Conservation (phyloP, 768 basidiomycete species). For the Podaxis sp. region DNA sequence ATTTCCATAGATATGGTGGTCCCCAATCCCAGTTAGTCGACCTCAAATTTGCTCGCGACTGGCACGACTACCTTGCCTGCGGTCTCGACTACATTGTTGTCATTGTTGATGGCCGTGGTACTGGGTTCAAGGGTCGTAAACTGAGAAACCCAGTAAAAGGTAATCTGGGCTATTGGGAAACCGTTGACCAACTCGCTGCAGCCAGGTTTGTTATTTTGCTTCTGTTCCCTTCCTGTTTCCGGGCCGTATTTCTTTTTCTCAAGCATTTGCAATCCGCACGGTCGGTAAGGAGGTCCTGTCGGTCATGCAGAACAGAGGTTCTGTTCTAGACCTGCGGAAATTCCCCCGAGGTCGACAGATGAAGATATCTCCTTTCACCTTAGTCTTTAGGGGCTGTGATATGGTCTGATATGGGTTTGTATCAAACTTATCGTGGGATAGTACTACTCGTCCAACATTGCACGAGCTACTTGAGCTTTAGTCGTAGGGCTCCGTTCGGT, state of each 20-base stretch:
- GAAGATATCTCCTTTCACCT: too few relatives aligned
- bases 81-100: constrained; percentile 84
- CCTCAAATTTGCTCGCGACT: constrained; percentile 66
- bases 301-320: too few relatives aligned
- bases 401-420: too few relatives aligned
- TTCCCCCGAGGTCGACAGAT: too few relatives aligned
- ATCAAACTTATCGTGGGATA: too few relatives aligned
- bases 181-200: constrained; percentile 83
- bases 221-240: constrained; percentile 6
- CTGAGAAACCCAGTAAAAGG: constrained; percentile 87
- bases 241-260: background rate
- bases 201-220: constrained; percentile 57
- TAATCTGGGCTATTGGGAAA: constrained; percentile 88
- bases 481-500: too few relatives aligned
- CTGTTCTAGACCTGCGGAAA: too few relatives aligned
- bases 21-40: constrained; percentile 82
- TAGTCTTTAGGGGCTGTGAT: too few relatives aligned
- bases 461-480: too few relatives aligned
- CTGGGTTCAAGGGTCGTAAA: constrained; percentile 84
- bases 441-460: too few relatives aligned
- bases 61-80: constrained; percentile 86
- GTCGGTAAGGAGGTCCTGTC: background rate
- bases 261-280: background rate
- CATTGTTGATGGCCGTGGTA: constrained; percentile 89
- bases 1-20: constrained; percentile 73